These are phyloP conservation scores for Cadophora sp. DNA, from an alignment of 2,329 filamentous ascomycete genomes.

Conservation along the genomic window DNA sequence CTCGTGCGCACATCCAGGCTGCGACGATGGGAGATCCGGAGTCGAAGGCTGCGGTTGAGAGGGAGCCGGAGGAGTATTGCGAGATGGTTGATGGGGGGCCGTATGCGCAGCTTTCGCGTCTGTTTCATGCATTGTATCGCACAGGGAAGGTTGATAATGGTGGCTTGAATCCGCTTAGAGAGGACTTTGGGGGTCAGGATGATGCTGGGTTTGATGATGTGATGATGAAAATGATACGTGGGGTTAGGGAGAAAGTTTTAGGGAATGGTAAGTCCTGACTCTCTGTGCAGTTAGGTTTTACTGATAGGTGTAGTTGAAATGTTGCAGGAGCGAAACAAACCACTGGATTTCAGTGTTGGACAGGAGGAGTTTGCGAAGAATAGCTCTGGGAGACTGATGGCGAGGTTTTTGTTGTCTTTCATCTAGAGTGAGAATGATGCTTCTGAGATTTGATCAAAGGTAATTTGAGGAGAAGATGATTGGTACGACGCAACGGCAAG, in stretches of 20 bases:
- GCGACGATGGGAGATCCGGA: conserved; percentile 10
- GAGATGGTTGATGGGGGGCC: conserved; percentile 24
- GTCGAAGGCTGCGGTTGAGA: not conserved
- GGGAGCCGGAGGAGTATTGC: conserved; percentile 20
- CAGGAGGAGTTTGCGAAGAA: conserved; percentile 15
- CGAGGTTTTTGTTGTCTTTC: conserved; percentile 55
- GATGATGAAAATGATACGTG: conserved; percentile 19
- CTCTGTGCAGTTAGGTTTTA: not conserved
- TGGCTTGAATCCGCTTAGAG: conserved; percentile 30
- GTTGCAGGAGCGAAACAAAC: conserved; percentile 11
- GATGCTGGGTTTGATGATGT: conserved; percentile 18
- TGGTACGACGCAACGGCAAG: not conserved
- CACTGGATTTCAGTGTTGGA: conserved; percentile 11
- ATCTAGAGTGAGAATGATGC: conserved; percentile 38
- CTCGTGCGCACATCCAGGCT: conserved; percentile 16
- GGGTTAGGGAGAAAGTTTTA: conserved; percentile 19
- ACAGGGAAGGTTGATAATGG: conserved; percentile 28
- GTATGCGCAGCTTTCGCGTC: conserved; percentile 27
- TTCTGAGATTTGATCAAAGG: no score
- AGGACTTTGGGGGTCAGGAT: not conserved
- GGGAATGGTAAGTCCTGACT: conserved; percentile 14
- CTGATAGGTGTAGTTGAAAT: conserved; percentile 17
- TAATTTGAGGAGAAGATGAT: not conserved
- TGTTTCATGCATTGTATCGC: conserved; percentile 35
- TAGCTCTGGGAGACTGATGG: conserved; percentile 30